Evolutionary conservation across 2,329 filamentous ascomycete species (phyloP).

Genomic region (Metarhizium anisopliae): DNA sequence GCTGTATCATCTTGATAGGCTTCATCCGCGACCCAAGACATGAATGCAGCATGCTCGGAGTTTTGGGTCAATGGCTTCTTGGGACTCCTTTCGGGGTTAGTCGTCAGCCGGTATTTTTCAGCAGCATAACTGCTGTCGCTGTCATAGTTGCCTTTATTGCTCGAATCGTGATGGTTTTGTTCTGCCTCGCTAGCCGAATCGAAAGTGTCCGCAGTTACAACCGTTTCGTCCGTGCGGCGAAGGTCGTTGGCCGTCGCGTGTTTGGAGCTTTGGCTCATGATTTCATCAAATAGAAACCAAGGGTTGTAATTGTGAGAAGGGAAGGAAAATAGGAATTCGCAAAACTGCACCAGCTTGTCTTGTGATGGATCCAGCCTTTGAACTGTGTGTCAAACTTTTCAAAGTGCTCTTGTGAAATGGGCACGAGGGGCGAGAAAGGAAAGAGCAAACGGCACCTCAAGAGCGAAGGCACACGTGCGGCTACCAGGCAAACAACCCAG

Average conservation of each 20-base stretch:
- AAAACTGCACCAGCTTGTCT: too few species aligned
- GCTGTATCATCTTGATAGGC: neutral
- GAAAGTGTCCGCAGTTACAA: neutral
- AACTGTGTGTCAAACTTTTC: too few species aligned
- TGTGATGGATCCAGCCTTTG: too few species aligned
- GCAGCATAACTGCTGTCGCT: neutral
- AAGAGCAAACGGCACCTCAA: too few species aligned
- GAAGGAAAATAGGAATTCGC: neutral
- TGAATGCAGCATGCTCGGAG: constrained; percentile 7
- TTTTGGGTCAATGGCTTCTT: neutral
- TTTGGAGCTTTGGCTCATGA: neutral
- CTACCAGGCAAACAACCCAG: too few species aligned
- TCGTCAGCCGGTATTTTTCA: neutral
- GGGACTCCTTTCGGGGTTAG: neutral
- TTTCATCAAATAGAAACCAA: neutral
- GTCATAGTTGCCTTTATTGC: neutral
- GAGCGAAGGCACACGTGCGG: too few species aligned
- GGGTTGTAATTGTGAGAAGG: neutral
- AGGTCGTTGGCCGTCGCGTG: neutral
- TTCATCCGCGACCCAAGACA: constrained; percentile 5
- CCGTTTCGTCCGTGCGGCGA: neutral
- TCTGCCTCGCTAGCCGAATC: neutral
- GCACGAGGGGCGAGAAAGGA: too few species aligned
- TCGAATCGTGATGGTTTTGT: neutral
- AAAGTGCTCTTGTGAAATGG: too few species aligned